phyloP scores from a whole-genome alignment of 1,284 basidiomycete genomes.

The Apiotrichum veenhuisii region DNA sequence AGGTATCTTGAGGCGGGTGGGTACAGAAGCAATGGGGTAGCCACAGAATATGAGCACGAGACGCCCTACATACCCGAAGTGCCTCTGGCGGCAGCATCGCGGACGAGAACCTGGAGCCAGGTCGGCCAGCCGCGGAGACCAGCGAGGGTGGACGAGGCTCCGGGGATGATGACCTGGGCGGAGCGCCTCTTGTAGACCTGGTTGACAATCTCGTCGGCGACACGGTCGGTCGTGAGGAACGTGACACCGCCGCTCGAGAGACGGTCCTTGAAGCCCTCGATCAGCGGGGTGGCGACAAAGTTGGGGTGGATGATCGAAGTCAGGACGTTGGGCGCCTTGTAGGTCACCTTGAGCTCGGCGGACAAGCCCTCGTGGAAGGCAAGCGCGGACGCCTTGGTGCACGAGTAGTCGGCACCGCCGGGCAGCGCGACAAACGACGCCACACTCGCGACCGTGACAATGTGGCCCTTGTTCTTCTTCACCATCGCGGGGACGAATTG shows the following conservation, averaged over 20 bases:
- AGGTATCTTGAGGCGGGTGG: too few relatives aligned
- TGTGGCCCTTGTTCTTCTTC: conserved; percentile 16
- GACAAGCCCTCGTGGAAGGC: conserved; percentile 12
- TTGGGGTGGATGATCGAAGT: conserved; percentile 13
- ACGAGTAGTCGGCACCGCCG: conserved; percentile 9
- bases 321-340: conserved; percentile 13
- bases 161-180: conserved; percentile 17
- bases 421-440: conserved; percentile 13
- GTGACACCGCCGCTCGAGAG: conserved; percentile 7
- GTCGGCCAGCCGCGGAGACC: conserved; percentile 1
- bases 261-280: conserved; percentile 3
- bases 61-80: too few relatives aligned
- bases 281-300: conserved; percentile 13
- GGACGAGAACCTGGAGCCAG: conserved; percentile 5
- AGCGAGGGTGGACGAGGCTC: conserved; percentile 1
- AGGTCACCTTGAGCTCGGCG: conserved; percentile 9
- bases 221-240: conserved; percentile 9
- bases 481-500: conserved; percentile 15
- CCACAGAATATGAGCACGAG: too few relatives aligned
- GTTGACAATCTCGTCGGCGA: conserved; percentile 10
- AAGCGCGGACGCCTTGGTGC: conserved; percentile 11
- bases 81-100: conserved; percentile 1
- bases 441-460: conserved; percentile 15
- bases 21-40: too few relatives aligned
- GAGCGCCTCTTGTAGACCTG: conserved; percentile 12